Conservation (phyloP, 1,284 basidiomycete genomes). For the Austroboletus niveus region DNA sequence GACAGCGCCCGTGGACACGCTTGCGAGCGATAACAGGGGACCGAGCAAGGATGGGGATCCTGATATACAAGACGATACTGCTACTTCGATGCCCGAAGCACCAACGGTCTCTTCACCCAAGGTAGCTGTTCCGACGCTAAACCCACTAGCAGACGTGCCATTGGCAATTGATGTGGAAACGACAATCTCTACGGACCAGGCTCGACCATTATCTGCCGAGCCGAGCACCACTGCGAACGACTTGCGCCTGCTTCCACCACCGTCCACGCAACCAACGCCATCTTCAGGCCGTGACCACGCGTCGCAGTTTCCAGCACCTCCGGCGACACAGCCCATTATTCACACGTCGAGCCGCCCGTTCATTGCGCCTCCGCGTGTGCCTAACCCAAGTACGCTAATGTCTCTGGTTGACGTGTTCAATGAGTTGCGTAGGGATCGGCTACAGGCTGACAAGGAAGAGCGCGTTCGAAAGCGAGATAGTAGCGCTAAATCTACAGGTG, state of each 20-base stretch:
- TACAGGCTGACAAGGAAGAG: slow-evolving; percentile 1
- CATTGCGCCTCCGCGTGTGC: slow-evolving; percentile 28
- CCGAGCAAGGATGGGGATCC: not conserved
- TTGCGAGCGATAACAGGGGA: not conserved
- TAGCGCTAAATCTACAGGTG: too few relatives aligned
- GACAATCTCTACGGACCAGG: not conserved
- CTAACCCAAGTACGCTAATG: slow-evolving; percentile 13
- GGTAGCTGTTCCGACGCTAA: not conserved
- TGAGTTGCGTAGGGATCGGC: slow-evolving; percentile 10
- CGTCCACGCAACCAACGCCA: not conserved
- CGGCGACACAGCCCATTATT: slow-evolving; percentile 7
- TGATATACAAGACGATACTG: slow-evolving; percentile 7
- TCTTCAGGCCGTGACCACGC: not conserved
- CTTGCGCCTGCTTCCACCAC: not conserved
- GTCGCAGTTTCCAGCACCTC: not conserved
- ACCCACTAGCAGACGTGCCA: not conserved
- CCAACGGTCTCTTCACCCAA: not conserved
- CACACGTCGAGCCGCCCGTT: slow-evolving; percentile 6
- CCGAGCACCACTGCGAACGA: not conserved
- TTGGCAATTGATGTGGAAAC: not conserved
- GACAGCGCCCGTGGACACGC: not conserved
- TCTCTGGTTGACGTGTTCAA: slow-evolving; percentile 25
- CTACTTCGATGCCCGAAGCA: not conserved
- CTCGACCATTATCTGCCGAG: not conserved
- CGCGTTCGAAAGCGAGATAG: not conserved